Evolutionary conservation across 345 rosid genomes (phyloP), one percentile per base, ranked within the genome.

Genomic region (Arabidopsis arenosa): DNA sequence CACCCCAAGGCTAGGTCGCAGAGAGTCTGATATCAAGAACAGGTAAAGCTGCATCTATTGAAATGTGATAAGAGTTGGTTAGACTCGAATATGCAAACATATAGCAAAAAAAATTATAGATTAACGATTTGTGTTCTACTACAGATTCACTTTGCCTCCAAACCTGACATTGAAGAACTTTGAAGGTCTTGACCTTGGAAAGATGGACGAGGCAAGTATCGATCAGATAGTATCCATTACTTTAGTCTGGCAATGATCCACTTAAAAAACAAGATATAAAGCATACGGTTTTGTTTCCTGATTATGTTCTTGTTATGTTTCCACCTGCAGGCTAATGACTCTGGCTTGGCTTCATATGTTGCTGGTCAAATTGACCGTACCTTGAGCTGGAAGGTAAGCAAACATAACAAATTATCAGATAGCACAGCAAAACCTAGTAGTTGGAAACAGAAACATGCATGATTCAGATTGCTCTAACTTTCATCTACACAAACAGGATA

Each of bases 11-110:
- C 92, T 93, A 0, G 98, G 98, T 21, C 95, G 93, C 45, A 86
- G 98, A 66, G 98, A 93, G 75, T 84, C 95, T 64, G 98, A 93
- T 77, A 93, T 93, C 89, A 93, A 89, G 86, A 93, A 90, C 84
- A 83, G 91, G 98, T 90, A 49, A 61, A 37, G 26, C 35, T 47
- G 36, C 9, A 3, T 48, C 21, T 21, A 7, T 17, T 32, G 18
- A 48, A 49, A 58, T 58, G 63, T 72, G 26, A 54, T 21, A 3
- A 37, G 18, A 33, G 53, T 55, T 62, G 9, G 15, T 0, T 55
- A 21, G 41, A 7, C 21, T 41, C 2, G 0, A 75, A 41, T 8
- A 75, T 23, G 55, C 60, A 66, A 14, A 45, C 23, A 56, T 2
- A 67, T 33, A 41, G 14, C 40, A 5, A 23, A 30, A 53, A 43